These are phyloP conservation scores for Senna tora DNA, from an alignment of 306 rosid genomes.

Conservation along the genomic window DNA sequence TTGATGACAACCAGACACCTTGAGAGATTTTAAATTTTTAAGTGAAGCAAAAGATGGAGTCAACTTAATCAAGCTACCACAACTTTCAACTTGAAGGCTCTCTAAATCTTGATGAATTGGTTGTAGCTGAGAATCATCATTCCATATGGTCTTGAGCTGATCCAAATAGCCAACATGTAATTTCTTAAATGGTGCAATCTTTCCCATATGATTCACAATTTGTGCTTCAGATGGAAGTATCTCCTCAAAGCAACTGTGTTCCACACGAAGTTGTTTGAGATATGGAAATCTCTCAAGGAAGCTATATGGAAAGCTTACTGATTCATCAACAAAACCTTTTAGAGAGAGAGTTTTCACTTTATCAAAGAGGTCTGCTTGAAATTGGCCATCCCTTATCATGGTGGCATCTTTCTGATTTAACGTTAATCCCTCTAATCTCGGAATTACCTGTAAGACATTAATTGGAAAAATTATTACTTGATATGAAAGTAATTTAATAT, in stretches of 20 bases:
- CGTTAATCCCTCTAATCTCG: not conserved
- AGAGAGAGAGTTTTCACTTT: too few species aligned
- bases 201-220: too few species aligned
- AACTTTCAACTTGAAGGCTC: not conserved
- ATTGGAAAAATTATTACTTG: too few species aligned
- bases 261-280: not conserved
- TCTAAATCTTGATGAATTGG: not conserved
- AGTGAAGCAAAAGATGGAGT: not conserved
- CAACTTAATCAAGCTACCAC: not conserved
- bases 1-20: not conserved
- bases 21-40: not conserved
- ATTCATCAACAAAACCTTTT: too few species aligned
- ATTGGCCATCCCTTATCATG: not conserved
- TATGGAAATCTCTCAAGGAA: constrained; percentile 1
- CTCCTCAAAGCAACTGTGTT: not conserved
- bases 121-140: not conserved
- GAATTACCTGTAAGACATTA: not conserved
- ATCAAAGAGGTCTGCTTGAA: not conserved
- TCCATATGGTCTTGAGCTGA: not conserved
- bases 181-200: not conserved
- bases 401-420: not conserved
- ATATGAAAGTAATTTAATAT: too few species aligned
- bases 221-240: constrained; percentile 4
- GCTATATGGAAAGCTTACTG: not conserved
- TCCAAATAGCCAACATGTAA: not conserved